These are phyloP conservation scores for Grigorovia jiainica DNA, from an alignment of 805 yeast species.

Conservation along the genomic window DNA sequence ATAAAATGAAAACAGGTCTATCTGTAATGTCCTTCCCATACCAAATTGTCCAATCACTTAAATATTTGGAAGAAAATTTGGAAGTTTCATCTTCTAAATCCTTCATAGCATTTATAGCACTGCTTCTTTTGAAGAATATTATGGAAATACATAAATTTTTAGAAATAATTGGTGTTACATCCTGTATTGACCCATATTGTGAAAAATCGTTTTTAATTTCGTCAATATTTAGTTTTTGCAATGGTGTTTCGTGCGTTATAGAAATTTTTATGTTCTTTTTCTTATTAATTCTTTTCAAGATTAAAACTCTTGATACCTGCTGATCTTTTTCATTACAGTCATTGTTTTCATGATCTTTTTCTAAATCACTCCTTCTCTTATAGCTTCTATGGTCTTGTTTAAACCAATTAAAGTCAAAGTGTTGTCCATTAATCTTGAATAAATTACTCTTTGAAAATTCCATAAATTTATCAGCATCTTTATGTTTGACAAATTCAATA, in stretches of 20 bases:
- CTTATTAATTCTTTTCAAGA: constrained; percentile 32
- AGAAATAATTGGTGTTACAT: constrained; percentile 58
- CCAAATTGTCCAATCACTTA: constrained; percentile 50
- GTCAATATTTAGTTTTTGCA: constrained; percentile 37
- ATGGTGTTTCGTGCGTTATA: constrained; percentile 22
- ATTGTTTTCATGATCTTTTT: constrained; percentile 17
- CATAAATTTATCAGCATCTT: constrained; percentile 47
- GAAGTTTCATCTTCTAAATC: constrained; percentile 32
- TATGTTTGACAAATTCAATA: constrained; percentile 42
- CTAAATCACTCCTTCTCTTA: background rate
- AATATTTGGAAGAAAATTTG: constrained; percentile 35
- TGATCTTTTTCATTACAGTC: background rate
- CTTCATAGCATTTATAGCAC: constrained; percentile 52
- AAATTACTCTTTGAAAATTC: constrained; percentile 42
- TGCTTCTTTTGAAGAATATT: constrained; percentile 46
- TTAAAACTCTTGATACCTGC: constrained; percentile 29
- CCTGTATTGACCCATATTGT: constrained; percentile 50
- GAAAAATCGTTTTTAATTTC: constrained; percentile 42
- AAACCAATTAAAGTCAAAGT: constrained; percentile 40
- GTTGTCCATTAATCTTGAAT: constrained; percentile 50
- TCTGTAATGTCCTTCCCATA: constrained; percentile 63
- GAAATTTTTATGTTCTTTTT: constrained; percentile 1
- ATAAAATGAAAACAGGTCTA: constrained; percentile 33
- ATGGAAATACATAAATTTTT: constrained; percentile 52
- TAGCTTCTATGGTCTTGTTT: background rate